phyloP scores from a whole-genome alignment of 768 basidiomycete species.

The Tulasnella sp. region DNA sequence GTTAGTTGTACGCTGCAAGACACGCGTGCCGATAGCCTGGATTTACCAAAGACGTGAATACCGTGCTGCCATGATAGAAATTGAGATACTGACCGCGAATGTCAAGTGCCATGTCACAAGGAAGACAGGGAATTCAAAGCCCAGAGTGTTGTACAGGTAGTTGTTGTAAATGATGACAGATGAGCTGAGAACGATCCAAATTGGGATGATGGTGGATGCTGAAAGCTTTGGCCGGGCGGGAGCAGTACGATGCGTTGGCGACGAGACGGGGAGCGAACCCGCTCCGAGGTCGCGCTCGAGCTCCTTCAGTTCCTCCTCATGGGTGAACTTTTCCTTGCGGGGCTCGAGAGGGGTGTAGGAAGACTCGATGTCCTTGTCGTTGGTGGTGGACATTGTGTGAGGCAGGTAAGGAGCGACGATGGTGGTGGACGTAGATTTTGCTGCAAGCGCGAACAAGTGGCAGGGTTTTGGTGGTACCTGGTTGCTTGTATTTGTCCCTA shows the following conservation, averaged over 20 bases:
- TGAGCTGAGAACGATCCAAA: constrained; percentile 87
- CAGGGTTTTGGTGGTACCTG: too few relatives aligned
- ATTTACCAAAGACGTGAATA: constrained; percentile 14
- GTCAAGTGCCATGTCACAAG: constrained; percentile 77
- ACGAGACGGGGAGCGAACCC: not conserved
- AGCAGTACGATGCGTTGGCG: not conserved
- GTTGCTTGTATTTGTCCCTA: too few relatives aligned
- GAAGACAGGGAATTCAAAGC: constrained; percentile 86
- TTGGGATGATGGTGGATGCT: constrained; percentile 62
- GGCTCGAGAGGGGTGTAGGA: constrained; percentile 16
- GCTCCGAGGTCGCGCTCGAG: constrained; percentile 18
- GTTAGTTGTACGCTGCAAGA: constrained; percentile 68
- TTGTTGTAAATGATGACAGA: constrained; percentile 96
- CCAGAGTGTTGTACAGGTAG: constrained; percentile 65
- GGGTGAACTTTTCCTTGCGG: not conserved
- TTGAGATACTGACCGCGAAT: constrained; percentile 40
- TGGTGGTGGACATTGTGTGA: constrained; percentile 5
- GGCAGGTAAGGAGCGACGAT: not conserved
- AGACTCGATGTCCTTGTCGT: constrained; percentile 17
- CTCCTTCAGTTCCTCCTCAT: constrained; percentile 20
- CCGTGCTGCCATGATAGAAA: constrained; percentile 22
- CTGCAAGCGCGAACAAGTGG: too few relatives aligned
- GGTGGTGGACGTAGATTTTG: too few relatives aligned
- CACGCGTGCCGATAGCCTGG: constrained; percentile 71
- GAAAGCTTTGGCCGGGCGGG: constrained; percentile 23